A percentile compares a stretch with the other conserved stretches of the same genome.
These are phyloP conservation scores for Panus rudis DNA, from an alignment of 768 basidiomycete species.

Conservation along the genomic window DNA sequence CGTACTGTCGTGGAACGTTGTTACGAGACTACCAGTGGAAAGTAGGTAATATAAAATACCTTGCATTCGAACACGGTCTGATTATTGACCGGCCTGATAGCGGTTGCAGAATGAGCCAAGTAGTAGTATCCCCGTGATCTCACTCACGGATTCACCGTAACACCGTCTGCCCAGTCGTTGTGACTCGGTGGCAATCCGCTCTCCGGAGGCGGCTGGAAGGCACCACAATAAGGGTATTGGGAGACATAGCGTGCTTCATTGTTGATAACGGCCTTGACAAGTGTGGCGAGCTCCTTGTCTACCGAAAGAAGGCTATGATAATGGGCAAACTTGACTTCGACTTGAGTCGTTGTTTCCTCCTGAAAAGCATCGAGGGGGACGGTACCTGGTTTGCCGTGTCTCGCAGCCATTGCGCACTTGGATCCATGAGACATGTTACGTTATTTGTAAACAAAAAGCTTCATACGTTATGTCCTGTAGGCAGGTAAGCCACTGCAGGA, in stretches of 20 bases:
- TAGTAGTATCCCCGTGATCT: background rate
- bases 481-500: constrained; percentile 3
- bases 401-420: constrained; percentile 76
- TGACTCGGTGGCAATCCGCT: constrained; percentile 56
- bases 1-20: constrained; percentile 41
- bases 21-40: background rate
- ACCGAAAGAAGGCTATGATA: constrained; percentile 52
- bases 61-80: constrained; percentile 79
- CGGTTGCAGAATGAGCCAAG: constrained; percentile 1
- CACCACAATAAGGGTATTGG: constrained; percentile 71
- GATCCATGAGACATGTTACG: background rate
- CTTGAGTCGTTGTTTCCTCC: background rate
- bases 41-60: constrained; percentile 27
- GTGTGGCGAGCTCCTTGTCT: constrained; percentile 51
- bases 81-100: constrained; percentile 56
- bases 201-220: constrained; percentile 77
- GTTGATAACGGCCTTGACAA: constrained; percentile 79
- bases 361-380: background rate
- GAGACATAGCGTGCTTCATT: constrained; percentile 71
- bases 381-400: constrained; percentile 73
- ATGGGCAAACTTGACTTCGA: constrained; percentile 56
- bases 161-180: constrained; percentile 65
- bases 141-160: constrained; percentile 67
- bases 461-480: constrained; percentile 68
- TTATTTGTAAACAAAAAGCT: constrained; percentile 8